Evolutionary conservation across 1,139 yeast species (phyloP), one percentile per base, ranked within the genome.

Genomic region (Hansenula sp.): DNA sequence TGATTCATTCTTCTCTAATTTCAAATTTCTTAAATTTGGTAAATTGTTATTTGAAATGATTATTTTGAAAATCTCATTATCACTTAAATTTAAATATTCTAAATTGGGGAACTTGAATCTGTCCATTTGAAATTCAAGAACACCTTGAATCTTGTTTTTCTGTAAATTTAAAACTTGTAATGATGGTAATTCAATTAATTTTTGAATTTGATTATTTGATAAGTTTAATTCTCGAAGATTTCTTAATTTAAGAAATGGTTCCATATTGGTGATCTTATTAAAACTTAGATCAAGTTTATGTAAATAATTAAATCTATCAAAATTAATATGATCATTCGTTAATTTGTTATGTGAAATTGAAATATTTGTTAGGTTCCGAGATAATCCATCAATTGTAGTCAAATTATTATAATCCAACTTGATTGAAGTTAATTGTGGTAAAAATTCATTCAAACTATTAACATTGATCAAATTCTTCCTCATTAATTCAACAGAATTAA

Each of bases 361-460:
- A 29, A 68, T 50, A 1, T 48, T 50, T 29, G 58, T 51, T n/a
- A 66, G 36, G 3, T 60, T 42, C 1, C 46, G 21, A 2, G 71
- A 67, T 5, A 66, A 47, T 2, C 73, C 74, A 15, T 65, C 62
- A 38, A 68, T 53, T 33, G 55, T 61, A 2, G 61, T 57, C 28
- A 71, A 49, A 11, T 49, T 47, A 43, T 71, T 70, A 27, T 55
- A 49, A n/a, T 60, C 51, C 5, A 64, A 56, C 38, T 65, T 57
- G 9, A 71, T 50, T 2, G 51, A 49, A 18, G 46, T 52, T 29
- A 70, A 49, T 10, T 52, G 50, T 10, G 74, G 74, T 39, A 71
- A 57, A 43, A 66, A 58, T 30, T 65, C 63, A 6, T 59, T 58
- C 19, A 71, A 56, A 18, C 63, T 54, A 17, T 59, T 54, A 15